These are phyloP conservation scores for Pseudonectria foliicola DNA, from an alignment of 2,329 filamentous ascomycete species.

Conservation along the genomic window DNA sequence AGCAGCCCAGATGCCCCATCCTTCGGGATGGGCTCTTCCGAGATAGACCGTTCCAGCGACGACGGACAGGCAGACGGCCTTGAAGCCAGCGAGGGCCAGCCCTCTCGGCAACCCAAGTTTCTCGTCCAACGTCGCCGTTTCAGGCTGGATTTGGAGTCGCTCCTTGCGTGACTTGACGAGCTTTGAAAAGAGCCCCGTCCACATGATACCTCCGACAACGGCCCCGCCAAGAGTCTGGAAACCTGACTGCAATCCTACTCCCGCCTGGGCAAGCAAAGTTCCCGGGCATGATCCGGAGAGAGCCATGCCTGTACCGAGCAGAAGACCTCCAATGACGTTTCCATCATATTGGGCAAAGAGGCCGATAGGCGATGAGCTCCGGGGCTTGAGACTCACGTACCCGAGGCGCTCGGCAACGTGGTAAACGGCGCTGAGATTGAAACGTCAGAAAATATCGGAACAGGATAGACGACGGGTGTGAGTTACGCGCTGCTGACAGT, in stretches of 20 bases:
- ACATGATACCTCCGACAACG: constrained; percentile 47
- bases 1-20: constrained; percentile 33
- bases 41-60: constrained; percentile 32
- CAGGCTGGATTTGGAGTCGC: constrained; percentile 16
- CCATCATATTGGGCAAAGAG: constrained; percentile 52
- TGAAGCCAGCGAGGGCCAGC: constrained; percentile 34
- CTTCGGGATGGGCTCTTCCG: constrained; percentile 11
- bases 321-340: constrained; percentile 55
- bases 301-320: constrained; percentile 61
- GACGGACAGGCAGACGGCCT: constrained; percentile 32
- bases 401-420: constrained; percentile 36
- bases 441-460: not conserved
- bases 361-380: constrained; percentile 43
- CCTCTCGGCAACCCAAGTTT: constrained; percentile 32
- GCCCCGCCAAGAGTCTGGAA: constrained; percentile 47
- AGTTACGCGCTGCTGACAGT: constrained; percentile 55
- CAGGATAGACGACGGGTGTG: not conserved
- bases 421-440: constrained; percentile 41
- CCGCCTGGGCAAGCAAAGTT: constrained; percentile 55
- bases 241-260: constrained; percentile 44
- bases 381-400: constrained; percentile 38
- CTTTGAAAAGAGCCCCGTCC: constrained; percentile 36
- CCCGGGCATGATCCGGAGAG: constrained; percentile 60
- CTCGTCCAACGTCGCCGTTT: constrained; percentile 31
- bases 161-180: constrained; percentile 24